phyloP scores from a whole-genome alignment of 2,329 filamentous ascomycete genomes.

The Apiospora malaysiana region DNA sequence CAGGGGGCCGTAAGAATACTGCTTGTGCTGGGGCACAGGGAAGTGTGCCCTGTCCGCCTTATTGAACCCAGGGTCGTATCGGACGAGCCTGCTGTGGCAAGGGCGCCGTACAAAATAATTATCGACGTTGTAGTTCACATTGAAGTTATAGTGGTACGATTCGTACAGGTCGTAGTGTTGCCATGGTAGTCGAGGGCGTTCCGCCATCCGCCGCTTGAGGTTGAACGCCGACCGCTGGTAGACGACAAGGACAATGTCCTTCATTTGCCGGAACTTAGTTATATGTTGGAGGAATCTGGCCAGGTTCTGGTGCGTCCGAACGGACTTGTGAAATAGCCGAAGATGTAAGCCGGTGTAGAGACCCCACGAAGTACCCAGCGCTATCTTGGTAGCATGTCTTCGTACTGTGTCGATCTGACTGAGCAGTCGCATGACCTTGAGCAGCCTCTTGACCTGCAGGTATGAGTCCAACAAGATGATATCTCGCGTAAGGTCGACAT shows the following conservation, averaged over 20 bases:
- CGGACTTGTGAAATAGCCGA: slow-evolving; percentile 50
- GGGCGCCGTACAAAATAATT: slow-evolving; percentile 48
- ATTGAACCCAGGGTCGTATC: slow-evolving; percentile 35
- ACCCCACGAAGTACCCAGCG: slow-evolving; percentile 54
- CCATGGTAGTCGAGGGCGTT: slow-evolving; percentile 31
- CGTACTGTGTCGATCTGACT: slow-evolving; percentile 51
- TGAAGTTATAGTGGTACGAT: slow-evolving; percentile 53
- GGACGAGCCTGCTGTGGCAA: slow-evolving; percentile 41
- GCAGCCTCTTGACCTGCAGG: slow-evolving; percentile 52
- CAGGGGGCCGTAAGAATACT: slow-evolving; percentile 35
- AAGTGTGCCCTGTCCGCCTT: slow-evolving; percentile 28
- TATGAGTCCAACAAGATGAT: slow-evolving; percentile 55
- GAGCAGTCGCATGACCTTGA: slow-evolving; percentile 53
- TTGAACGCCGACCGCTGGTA: slow-evolving; percentile 56
- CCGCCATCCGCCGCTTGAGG: slow-evolving; percentile 30
- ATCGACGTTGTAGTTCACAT: slow-evolving; percentile 53
- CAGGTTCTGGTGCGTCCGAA: slow-evolving; percentile 48
- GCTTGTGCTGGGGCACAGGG: slow-evolving; percentile 31
- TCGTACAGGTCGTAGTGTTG: slow-evolving; percentile 50
- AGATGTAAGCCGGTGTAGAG: slow-evolving; percentile 53
- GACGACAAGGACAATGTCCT: slow-evolving; percentile 51
- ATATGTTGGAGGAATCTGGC: slow-evolving; percentile 48
- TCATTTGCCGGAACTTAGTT: slow-evolving; percentile 47
- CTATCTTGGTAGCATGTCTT: slow-evolving; percentile 47
- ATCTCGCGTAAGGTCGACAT: slow-evolving; percentile 51